These are phyloP conservation scores for Didymella pomorum DNA, from an alignment of 2,329 filamentous ascomycete species.

Conservation along the genomic window DNA sequence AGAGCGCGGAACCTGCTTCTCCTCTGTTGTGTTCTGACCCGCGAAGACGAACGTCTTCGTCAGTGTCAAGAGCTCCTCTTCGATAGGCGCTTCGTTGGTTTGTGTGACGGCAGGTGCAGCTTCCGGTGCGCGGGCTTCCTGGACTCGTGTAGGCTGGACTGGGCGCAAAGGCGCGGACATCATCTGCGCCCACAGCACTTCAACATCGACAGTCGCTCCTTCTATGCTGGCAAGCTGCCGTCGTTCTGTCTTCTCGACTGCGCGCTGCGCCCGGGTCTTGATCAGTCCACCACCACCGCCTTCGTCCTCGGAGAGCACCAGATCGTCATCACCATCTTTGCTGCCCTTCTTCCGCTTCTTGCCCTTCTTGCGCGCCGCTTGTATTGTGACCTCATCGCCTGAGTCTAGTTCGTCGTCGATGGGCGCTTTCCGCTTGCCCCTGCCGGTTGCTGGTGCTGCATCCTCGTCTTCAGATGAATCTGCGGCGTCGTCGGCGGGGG, in stretches of 20 bases:
- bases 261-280: constrained; percentile 76
- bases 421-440: constrained; percentile 46
- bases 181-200: constrained; percentile 75
- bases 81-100: constrained; percentile 28
- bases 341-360: constrained; percentile 50
- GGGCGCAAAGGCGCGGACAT: constrained; percentile 55
- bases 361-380: constrained; percentile 64
- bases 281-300: constrained; percentile 67
- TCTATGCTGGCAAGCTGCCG: constrained; percentile 62
- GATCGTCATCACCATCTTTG: constrained; percentile 20
- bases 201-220: constrained; percentile 74
- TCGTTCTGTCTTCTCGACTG: constrained; percentile 68
- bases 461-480: constrained; percentile 55
- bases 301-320: constrained; percentile 49
- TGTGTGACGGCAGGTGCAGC: constrained; percentile 21
- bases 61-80: constrained; percentile 63
- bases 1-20: constrained; percentile 67
- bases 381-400: constrained; percentile 75
- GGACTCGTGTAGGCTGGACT: constrained; percentile 22
- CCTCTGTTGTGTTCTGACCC: constrained; percentile 74
- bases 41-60: constrained; percentile 79
- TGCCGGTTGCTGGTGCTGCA: constrained; percentile 30
- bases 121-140: neutral
- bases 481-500: constrained; percentile 56
- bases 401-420: constrained; percentile 56